A percentile compares a stretch with the other conserved stretches of the same genome.
phyloP scores from a whole-genome alignment of 2,329 filamentous ascomycete species.

The Colletotrichum sojae region DNA sequence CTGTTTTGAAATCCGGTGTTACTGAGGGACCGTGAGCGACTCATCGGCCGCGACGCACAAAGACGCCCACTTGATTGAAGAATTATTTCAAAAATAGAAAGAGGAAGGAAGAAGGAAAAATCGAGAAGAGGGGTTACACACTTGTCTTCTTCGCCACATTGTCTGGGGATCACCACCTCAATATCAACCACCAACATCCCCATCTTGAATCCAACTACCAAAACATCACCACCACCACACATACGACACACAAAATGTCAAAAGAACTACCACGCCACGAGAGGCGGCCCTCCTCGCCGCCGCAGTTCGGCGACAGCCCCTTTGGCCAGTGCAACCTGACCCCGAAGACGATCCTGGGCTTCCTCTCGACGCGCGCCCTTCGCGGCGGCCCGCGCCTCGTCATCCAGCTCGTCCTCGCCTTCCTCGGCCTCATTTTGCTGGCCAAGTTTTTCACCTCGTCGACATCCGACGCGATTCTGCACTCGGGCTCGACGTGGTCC shows the following conservation, averaged over 20 bases:
- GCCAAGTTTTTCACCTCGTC: slow-evolving; percentile 46
- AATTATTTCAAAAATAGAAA: not conserved
- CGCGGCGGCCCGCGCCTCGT: slow-evolving; percentile 50
- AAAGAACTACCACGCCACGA: slow-evolving; percentile 35
- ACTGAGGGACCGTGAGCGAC: not conserved
- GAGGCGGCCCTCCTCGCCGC: slow-evolving; percentile 25
- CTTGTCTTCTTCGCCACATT: not conserved
- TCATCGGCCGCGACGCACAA: not conserved
- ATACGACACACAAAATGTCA: slow-evolving; percentile 14
- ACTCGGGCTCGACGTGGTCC: slow-evolving; percentile 13
- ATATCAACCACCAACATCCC: not conserved
- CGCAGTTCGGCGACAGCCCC: slow-evolving; percentile 7
- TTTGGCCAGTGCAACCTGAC: slow-evolving; percentile 36
- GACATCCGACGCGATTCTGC: slow-evolving; percentile 8
- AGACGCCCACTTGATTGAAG: not conserved
- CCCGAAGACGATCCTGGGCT: slow-evolving; percentile 52
- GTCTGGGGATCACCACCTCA: not conserved
- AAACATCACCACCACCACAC: not conserved
- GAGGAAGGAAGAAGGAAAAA: not conserved
- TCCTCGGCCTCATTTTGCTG: slow-evolving; percentile 43
- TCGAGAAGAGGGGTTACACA: not conserved
- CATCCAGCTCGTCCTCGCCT: slow-evolving; percentile 45
- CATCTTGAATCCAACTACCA: not conserved
- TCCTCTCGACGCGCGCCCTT: slow-evolving; percentile 59
- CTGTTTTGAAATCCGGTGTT: slow-evolving; percentile 15